Evolutionary conservation across 192 early-diverging fungal genomes (phyloP).

Genomic region (Backusella circina): DNA sequence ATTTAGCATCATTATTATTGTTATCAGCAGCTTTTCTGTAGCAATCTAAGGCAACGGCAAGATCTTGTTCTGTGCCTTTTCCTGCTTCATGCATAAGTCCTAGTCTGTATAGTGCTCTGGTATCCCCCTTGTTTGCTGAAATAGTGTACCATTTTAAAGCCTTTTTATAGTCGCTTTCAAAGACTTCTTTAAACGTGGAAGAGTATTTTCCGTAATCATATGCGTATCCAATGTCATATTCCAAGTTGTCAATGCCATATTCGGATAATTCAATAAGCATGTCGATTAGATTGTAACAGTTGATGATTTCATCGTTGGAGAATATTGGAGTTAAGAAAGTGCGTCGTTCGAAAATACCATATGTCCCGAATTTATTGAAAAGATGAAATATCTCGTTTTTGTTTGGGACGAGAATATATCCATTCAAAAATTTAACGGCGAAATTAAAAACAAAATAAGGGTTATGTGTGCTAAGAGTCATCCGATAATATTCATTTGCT

Average conservation of each 20-base stretch:
- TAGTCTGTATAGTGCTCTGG: neutral
- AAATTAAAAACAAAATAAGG: too few species aligned
- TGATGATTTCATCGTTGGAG: too few species aligned
- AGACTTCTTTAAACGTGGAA: neutral
- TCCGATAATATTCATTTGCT: too few species aligned
- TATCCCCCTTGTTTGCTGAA: neutral
- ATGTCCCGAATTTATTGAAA: too few species aligned
- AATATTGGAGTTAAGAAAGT: neutral
- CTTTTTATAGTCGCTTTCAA: neutral
- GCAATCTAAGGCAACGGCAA: neutral
- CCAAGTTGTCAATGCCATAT: neutral
- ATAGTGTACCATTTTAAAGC: neutral
- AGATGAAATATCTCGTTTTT: neutral
- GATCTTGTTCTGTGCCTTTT: neutral
- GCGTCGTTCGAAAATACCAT: too few species aligned
- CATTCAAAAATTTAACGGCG: neutral
- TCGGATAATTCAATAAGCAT: neutral
- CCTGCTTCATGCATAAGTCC: neutral
- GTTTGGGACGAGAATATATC: too few species aligned
- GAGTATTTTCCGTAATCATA: neutral
- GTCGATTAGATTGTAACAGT: neutral
- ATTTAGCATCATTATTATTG: neutral
- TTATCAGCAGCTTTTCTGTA: neutral
- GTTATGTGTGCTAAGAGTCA: too few species aligned
- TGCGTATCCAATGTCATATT: neutral